These are phyloP conservation scores for Cryptococcus sp. DNA, from an alignment of 1,284 basidiomycete species.

Conservation along the genomic window DNA sequence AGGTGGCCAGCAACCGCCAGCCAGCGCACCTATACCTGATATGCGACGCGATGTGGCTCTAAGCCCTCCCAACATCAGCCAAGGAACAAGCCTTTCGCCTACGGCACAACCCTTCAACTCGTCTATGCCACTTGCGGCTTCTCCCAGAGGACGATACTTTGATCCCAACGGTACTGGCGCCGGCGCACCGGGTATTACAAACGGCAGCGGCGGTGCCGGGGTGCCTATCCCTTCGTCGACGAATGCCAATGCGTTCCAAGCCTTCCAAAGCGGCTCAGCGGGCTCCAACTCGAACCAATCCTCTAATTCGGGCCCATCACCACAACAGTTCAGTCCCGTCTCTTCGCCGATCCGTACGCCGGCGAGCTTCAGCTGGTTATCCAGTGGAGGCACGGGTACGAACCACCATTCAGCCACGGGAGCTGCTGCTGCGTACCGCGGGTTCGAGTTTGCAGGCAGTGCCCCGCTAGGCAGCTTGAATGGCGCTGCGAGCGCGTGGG, in stretches of 20 bases:
- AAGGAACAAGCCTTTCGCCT: conserved; percentile 40
- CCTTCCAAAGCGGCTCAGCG: conserved; percentile 7
- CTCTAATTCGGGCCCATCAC: not conserved
- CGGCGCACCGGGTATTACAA: not conserved
- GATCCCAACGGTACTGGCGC: conserved; percentile 1
- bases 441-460: conserved; percentile 5
- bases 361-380: conserved; percentile 40
- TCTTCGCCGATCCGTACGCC: conserved; percentile 45
- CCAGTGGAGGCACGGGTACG: conserved; percentile 20
- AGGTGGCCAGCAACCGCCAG: conserved; percentile 2
- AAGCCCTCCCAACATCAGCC: not conserved
- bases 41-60: conserved; percentile 5
- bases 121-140: conserved; percentile 32
- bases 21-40: conserved; percentile 10
- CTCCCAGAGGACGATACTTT: conserved; percentile 44
- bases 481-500: conserved; percentile 43
- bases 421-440: conserved; percentile 12
- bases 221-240: conserved; percentile 11
- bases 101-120: conserved; percentile 48
- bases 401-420: conserved; percentile 12
- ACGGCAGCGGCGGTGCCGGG: not conserved
- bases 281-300: not conserved
- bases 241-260: conserved; percentile 12
- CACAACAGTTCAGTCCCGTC: conserved; percentile 36
- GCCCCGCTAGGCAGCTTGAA: conserved; percentile 26